Conservation (phyloP, 2,329 filamentous ascomycete genomes). For the Colletotrichum orchidophilum region DNA sequence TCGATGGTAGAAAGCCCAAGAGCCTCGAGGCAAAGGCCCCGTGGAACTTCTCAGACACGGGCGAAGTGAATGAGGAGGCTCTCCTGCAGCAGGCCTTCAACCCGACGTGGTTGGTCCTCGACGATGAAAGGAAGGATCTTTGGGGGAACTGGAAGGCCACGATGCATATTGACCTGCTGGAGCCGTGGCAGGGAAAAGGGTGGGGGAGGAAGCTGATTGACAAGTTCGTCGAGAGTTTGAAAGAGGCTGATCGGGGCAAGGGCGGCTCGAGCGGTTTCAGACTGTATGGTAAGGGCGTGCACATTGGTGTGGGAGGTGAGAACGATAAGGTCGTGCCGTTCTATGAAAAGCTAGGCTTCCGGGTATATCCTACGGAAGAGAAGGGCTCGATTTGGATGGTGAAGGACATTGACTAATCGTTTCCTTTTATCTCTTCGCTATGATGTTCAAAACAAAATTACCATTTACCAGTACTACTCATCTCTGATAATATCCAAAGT, state of each 20-base stretch:
- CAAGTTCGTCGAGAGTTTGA: conserved; percentile 51
- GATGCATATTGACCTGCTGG: conserved; percentile 60
- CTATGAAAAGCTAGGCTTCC: conserved; percentile 58
- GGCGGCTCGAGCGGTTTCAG: conserved; percentile 6
- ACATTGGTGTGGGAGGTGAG: conserved; percentile 55
- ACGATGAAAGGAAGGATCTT: conserved; percentile 45
- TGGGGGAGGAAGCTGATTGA: conserved; percentile 56
- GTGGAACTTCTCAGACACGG: conserved; percentile 40
- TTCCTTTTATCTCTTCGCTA: not conserved
- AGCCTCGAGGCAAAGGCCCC: conserved; percentile 41
- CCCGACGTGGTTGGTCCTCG: conserved; percentile 49
- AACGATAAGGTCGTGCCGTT: conserved; percentile 59
- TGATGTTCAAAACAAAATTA: not conserved
- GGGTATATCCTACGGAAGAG: conserved; percentile 46
- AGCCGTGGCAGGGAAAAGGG: conserved; percentile 50
- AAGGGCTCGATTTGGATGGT: conserved; percentile 53
- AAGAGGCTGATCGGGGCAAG: conserved; percentile 28
- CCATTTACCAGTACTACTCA: not conserved
- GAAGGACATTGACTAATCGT: conserved; percentile 44
- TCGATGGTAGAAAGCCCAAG: conserved; percentile 36
- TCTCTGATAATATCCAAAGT: no score
- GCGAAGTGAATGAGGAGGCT: conserved; percentile 42
- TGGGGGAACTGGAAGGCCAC: conserved; percentile 50
- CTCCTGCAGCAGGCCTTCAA: conserved; percentile 55
- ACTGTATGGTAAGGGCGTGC: conserved; percentile 49